Evolutionary conservation across 805 yeast genomes (phyloP).

Genomic region (Candida gorgasii): DNA sequence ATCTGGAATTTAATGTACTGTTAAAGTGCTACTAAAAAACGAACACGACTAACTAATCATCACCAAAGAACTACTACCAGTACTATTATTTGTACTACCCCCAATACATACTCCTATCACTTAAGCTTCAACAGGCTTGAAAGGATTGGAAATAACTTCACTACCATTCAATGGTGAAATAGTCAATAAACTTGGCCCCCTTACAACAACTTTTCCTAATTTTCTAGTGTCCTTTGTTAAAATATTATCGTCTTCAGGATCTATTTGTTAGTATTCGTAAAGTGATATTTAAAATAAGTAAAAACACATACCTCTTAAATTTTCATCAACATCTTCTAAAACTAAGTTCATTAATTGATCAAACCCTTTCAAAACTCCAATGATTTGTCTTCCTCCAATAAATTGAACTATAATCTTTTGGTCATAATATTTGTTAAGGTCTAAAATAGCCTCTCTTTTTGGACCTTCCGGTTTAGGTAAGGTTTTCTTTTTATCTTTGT

Average conservation of each 20-base stretch:
- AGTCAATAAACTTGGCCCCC: conserved; percentile 79
- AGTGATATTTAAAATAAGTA: background rate
- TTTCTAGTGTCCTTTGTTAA: conserved; percentile 60
- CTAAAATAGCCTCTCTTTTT: conserved; percentile 85
- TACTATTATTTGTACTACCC: no score
- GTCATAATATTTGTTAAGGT: conserved; percentile 75
- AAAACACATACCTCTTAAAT: conserved; percentile 36
- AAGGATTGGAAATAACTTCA: conserved; percentile 72
- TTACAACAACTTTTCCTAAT: conserved; percentile 77
- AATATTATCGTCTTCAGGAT: conserved; percentile 60
- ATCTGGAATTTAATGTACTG: background rate
- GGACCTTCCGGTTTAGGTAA: conserved; percentile 62
- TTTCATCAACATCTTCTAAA: conserved; percentile 69
- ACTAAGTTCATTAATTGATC: conserved; percentile 82
- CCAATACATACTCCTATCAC: no score
- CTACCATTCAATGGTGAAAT: conserved; percentile 75
- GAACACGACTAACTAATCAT: no score
- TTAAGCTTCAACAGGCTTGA: no score
- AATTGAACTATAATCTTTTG: conserved; percentile 73
- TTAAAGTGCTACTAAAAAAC: no score
- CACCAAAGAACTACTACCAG: no score
- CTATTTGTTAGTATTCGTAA: conserved; percentile 26
- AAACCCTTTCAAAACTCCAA: conserved; percentile 79
- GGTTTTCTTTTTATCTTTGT: conserved; percentile 20
- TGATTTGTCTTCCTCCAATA: conserved; percentile 82